phyloP scores from a whole-genome alignment of 768 basidiomycete genomes.

The Suillus occidentalis region DNA sequence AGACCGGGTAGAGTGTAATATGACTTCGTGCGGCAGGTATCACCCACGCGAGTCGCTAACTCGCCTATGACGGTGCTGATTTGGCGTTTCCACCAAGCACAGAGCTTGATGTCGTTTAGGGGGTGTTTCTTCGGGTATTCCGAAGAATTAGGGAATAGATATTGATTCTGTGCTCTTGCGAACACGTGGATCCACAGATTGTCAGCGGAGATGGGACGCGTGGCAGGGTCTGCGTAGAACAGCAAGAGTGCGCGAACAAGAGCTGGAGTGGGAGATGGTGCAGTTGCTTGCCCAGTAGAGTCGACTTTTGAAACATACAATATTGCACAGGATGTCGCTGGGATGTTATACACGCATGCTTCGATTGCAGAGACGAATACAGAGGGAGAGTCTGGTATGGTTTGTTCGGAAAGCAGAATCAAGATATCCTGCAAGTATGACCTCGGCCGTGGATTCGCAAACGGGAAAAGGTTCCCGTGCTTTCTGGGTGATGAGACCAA shows the following conservation, averaged over 20 bases:
- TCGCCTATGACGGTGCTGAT: constrained; percentile 55
- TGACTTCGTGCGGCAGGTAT: constrained; percentile 26
- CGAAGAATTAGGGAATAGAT: constrained; percentile 88
- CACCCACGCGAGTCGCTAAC: constrained; percentile 24
- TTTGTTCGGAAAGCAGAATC: constrained; percentile 69
- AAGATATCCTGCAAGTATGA: constrained; percentile 76
- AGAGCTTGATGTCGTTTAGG: constrained; percentile 75
- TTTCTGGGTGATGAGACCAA: constrained; percentile 70
- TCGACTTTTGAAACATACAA: constrained; percentile 95
- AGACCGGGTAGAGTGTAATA: constrained; percentile 75
- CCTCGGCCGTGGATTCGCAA: constrained; percentile 64
- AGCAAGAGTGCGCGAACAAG: constrained; percentile 67
- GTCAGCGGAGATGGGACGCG: constrained; percentile 55
- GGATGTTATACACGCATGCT: constrained; percentile 71
- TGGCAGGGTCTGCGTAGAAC: constrained; percentile 63
- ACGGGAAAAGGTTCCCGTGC: constrained; percentile 70
- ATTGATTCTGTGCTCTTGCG: constrained; percentile 87
- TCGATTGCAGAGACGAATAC: constrained; percentile 81
- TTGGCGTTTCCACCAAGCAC: constrained; percentile 90
- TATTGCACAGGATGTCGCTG: constrained; percentile 65
- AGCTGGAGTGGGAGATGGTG: constrained; percentile 66
- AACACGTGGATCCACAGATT: constrained; percentile 85
- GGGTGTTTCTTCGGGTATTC: constrained; percentile 70
- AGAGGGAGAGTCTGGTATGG: constrained; percentile 45
- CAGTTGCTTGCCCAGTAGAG: constrained; percentile 73